Conservation (phyloP, 2,329 filamentous ascomycete genomes). For the Trichoderma sp. region DNA sequence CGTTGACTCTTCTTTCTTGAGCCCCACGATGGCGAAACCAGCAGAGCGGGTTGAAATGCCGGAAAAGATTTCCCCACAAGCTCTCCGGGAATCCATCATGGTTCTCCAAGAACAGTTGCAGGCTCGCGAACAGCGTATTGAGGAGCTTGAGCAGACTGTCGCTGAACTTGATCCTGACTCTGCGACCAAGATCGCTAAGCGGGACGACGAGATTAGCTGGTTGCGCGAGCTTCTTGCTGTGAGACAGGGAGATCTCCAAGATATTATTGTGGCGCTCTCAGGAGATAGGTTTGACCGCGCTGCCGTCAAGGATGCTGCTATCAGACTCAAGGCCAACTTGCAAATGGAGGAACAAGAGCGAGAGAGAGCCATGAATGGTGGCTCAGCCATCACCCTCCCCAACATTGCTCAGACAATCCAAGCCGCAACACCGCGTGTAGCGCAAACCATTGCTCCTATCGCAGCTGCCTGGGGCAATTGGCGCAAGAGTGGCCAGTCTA, state of each 20-base stretch:
- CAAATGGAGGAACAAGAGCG: constrained; percentile 98
- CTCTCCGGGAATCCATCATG: constrained; percentile 91
- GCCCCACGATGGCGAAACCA: constrained; percentile 24
- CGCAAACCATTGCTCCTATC: constrained; percentile 71
- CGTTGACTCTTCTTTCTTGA: constrained; percentile 35
- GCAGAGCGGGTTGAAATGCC: constrained; percentile 54
- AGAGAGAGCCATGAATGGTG: constrained; percentile 74
- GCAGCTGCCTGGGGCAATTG: constrained; percentile 97
- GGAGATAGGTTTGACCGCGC: constrained; percentile 74
- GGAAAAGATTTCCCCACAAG: constrained; percentile 90
- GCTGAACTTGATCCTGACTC: constrained; percentile 72
- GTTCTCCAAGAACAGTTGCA: constrained; percentile 96
- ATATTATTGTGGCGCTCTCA: constrained; percentile 80
- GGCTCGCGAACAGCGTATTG: constrained; percentile 85
- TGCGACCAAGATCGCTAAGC: constrained; percentile 79
- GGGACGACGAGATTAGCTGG: constrained; percentile 93
- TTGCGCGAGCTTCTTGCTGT: constrained; percentile 89
- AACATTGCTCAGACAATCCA: constrained; percentile 76
- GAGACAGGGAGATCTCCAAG: constrained; percentile 84
- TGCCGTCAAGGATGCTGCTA: constrained; percentile 82
- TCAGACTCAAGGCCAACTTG: constrained; percentile 87
- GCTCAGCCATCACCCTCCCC: constrained; percentile 65
- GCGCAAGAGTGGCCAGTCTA: constrained; percentile 66
- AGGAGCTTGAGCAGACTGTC: constrained; percentile 75
- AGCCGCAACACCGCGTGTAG: constrained; percentile 77